Percentiles rank a stretch among this genome's conserved stretches.
These are phyloP conservation scores for Tagetes patula DNA, from an alignment of 129 eudicot species.

Conservation along the genomic window DNA sequence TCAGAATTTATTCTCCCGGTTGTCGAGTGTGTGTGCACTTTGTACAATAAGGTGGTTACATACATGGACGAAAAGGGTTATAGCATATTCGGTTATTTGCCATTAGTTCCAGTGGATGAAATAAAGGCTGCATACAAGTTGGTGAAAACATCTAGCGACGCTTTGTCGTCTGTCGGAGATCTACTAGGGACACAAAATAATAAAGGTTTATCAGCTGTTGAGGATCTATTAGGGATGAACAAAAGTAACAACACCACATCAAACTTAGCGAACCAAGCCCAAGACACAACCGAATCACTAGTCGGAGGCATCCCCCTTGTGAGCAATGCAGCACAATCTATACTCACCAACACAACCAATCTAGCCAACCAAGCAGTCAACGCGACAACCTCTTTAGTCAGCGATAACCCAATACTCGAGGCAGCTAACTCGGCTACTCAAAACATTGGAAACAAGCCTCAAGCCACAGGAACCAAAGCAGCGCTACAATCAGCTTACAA, in stretches of 20 bases:
- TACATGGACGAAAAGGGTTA: constrained; percentile 49
- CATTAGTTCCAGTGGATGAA: constrained; percentile 57
- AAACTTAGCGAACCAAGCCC: constrained; percentile 14
- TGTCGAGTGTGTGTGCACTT: constrained; percentile 40
- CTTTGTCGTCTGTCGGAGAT: constrained; percentile 24
- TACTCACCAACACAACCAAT: constrained; percentile 16
- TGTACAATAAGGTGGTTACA: constrained; percentile 43
- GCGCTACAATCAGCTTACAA: constrained; percentile 43
- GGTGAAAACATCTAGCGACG: constrained; percentile 46
- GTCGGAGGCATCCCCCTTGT: constrained; percentile 23
- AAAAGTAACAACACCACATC: neutral
- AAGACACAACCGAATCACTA: constrained; percentile 13
- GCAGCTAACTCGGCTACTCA: constrained; percentile 34
- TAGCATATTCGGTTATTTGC: constrained; percentile 41
- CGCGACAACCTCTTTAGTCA: constrained; percentile 12
- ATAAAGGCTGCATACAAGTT: constrained; percentile 61
- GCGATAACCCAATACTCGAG: constrained; percentile 11
- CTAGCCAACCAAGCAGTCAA: constrained; percentile 1
- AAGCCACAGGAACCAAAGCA: constrained; percentile 42
- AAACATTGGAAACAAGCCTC: constrained; percentile 35
- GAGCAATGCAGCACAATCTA: constrained; percentile 18
- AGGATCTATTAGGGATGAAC: neutral
- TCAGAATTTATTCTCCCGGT: constrained; percentile 50
- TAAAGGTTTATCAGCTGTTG: constrained; percentile 13
- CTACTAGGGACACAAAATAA: neutral